Conservation (phyloP, 805 yeast species). For the Ogataea henricii region DNA sequence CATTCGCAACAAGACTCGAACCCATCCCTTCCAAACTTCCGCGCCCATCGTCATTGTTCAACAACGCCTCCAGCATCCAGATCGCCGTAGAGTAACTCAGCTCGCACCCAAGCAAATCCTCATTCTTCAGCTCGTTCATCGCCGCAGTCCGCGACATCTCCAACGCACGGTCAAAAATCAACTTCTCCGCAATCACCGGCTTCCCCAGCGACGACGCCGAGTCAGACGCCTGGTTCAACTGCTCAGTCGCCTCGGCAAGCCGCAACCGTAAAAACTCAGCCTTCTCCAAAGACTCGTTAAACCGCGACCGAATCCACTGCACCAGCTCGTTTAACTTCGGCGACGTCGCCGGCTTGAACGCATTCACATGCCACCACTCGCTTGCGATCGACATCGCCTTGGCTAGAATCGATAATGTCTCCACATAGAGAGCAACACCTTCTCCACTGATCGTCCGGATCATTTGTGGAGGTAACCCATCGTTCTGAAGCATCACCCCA, state of each 20-base stretch:
- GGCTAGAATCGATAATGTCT: constrained; percentile 78
- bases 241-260: constrained; percentile 50
- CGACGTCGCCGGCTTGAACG: constrained; percentile 33
- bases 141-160: constrained; percentile 94
- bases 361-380: constrained; percentile 79
- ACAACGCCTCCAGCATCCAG: constrained; percentile 91
- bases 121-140: constrained; percentile 76
- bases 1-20: constrained; percentile 17
- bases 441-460: constrained; percentile 72
- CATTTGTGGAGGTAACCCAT: constrained; percentile 57
- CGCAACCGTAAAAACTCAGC: constrained; percentile 76
- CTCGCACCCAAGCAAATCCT: constrained; percentile 77
- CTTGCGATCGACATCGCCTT: constrained; percentile 85
- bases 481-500: constrained; percentile 37
- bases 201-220: constrained; percentile 10
- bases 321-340: constrained; percentile 66
- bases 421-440: constrained; percentile 82
- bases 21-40: constrained; percentile 28
- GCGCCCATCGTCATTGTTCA: constrained; percentile 44
- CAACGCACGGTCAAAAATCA: constrained; percentile 89
- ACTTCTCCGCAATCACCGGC: constrained; percentile 70
- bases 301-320: constrained; percentile 88
- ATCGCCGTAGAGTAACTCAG: constrained; percentile 86
- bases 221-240: constrained; percentile 17
- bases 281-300: constrained; percentile 84